A percentile compares a stretch with the other conserved stretches of the same genome.
These are phyloP conservation scores for Halteria grandinella DNA, from an alignment of 73 alveolate genomes.

Conservation along the genomic window DNA sequence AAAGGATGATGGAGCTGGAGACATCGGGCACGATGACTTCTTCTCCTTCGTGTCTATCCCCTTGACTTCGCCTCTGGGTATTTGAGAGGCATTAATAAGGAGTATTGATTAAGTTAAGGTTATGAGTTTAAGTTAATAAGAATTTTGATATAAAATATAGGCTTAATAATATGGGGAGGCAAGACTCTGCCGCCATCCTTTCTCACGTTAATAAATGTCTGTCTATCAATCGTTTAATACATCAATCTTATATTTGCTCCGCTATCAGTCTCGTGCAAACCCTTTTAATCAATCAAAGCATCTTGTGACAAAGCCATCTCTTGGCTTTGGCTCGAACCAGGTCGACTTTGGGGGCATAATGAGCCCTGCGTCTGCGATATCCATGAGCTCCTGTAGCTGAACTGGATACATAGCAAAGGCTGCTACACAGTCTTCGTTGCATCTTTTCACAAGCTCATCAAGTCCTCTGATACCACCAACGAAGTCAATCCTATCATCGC, in stretches of 20 bases:
- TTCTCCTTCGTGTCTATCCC: slow-evolving; percentile 84
- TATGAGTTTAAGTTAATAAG: not conserved
- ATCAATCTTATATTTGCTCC: no score
- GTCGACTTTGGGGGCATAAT: slow-evolving; percentile 82
- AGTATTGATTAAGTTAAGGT: not conserved
- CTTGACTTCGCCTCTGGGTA: slow-evolving; percentile 46
- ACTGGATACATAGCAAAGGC: slow-evolving; percentile 77
- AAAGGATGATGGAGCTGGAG: slow-evolving; percentile 82
- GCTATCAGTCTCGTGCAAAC: no score
- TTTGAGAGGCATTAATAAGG: not conserved
- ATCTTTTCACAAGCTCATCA: slow-evolving; percentile 59
- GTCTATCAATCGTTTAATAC: no score
- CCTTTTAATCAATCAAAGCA: slow-evolving; percentile 47
- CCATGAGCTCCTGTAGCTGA: slow-evolving; percentile 58
- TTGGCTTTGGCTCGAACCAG: slow-evolving; percentile 79
- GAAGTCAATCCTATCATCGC: slow-evolving; percentile 71
- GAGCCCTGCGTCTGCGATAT: slow-evolving; percentile 67
- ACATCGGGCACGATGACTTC: no score
- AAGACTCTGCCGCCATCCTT: not conserved
- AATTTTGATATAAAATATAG: not conserved
- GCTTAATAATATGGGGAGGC: not conserved
- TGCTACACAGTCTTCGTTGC: slow-evolving; percentile 64
- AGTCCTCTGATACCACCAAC: slow-evolving; percentile 77
- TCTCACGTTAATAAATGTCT: no score
- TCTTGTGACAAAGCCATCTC: slow-evolving; percentile 68